Percentiles rank a stretch among this genome's conserved stretches.
These are phyloP conservation scores for Cladosporium phlei DNA, from an alignment of 2,329 filamentous ascomycete genomes.

Conservation along the genomic window DNA sequence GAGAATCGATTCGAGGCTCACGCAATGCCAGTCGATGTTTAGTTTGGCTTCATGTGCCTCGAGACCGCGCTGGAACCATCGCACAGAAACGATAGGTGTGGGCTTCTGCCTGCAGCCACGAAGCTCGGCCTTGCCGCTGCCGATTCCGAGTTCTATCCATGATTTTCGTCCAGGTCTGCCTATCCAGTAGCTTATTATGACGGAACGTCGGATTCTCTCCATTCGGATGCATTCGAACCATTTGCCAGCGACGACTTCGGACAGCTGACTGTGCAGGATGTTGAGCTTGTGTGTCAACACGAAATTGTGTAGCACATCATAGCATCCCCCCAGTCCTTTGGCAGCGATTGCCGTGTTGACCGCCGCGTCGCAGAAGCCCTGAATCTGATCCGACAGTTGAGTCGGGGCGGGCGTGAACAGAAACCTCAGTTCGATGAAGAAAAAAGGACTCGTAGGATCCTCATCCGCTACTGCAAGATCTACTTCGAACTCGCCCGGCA, in stretches of 20 bases:
- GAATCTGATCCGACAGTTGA: constrained; percentile 58
- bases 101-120: constrained; percentile 28
- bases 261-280: constrained; percentile 72
- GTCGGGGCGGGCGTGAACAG: constrained; percentile 65
- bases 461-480: constrained; percentile 89
- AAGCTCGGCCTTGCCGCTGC: constrained; percentile 51
- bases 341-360: constrained; percentile 67
- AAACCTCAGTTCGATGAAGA: constrained; percentile 89
- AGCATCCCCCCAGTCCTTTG: constrained; percentile 73
- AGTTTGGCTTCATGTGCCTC: constrained; percentile 66
- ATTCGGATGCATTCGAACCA: constrained; percentile 78
- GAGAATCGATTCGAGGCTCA: constrained; percentile 72
- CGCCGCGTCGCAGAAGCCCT: constrained; percentile 62
- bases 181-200: constrained; percentile 90
- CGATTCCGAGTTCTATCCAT: constrained; percentile 84
- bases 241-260: constrained; percentile 60
- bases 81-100: constrained; percentile 48
- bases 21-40: constrained; percentile 57
- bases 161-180: constrained; percentile 67
- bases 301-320: constrained; percentile 80
- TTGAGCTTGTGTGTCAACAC: constrained; percentile 86
- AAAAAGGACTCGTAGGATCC: constrained; percentile 76
- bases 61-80: constrained; percentile 82
- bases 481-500: constrained; percentile 82
- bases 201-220: constrained; percentile 72